Base-by-base conservation (phyloP, 2,329 filamentous ascomycete genomes). In the Trichoderma oligosporum region DNA sequence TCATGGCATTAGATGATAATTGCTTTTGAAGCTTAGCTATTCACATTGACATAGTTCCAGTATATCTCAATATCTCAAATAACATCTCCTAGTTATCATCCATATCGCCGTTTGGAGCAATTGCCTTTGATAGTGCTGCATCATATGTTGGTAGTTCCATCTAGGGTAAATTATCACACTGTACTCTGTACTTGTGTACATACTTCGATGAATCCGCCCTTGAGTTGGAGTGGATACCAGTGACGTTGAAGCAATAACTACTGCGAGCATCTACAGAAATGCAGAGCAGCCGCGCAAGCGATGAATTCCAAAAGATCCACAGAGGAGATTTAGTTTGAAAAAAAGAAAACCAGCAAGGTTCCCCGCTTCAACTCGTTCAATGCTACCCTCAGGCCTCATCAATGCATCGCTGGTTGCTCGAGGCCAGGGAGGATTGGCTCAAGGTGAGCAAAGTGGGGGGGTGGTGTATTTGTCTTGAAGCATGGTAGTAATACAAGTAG, bases 281-380 rank as follows among this genome's bases (percentile, higher is more conserved):
- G 27, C 27, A 31, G 27, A 31, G 27, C 27, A 31, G 27, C 27
- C 27, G 27, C 27, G 27, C 27, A 31, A 52, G 48, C 7, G 14
- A n/a, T 39, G 25, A 36, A 31, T 22, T 42, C 48, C 36, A 29
- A 14, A 16, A 49, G 46, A 49, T 38, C 33, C 20, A 22, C 22
- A 24, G 38, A 41, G 14, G 33, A 35, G 38, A 12, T 7, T 12
- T 22, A 22, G 24, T 22, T 49, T 29, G 2, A 31, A 27, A 52
- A 39, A 42, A 29, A 25, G 33, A 41, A 12, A 24, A 11, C 36
- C 38, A 41, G 48, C 48, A 52, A 52, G 48, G 48, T 52, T 52
- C 48, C 48, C 48, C 48, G 48, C 48, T 31, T 52, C 48, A 52
- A 52, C 48, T 41, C 48, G 41, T 41, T 42, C 48, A 51, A 18